A percentile compares a stretch with the other conserved stretches of the same genome.
These are phyloP conservation scores for Metarhizium anisopliae DNA, from an alignment of 2,329 filamentous ascomycete genomes.

Conservation along the genomic window DNA sequence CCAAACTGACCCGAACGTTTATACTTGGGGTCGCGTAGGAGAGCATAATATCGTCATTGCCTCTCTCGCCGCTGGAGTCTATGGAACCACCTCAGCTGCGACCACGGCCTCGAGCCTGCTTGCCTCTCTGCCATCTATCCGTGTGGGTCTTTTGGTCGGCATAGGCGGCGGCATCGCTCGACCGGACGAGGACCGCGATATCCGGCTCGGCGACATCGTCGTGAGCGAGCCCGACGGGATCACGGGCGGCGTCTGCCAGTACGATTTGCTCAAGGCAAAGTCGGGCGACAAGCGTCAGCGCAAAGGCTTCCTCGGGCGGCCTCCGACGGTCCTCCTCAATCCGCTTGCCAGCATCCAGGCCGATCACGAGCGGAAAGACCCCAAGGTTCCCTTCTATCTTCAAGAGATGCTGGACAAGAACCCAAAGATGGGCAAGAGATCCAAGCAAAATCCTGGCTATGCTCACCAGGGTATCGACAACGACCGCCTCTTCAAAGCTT, in stretches of 20 bases:
- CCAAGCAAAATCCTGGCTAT: no score
- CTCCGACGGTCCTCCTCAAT: slow-evolving; percentile 4
- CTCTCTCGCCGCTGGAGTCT: slow-evolving; percentile 7
- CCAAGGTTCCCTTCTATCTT: neutral
- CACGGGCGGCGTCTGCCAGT: slow-evolving; percentile 8
- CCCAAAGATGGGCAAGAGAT: no score
- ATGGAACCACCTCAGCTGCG: slow-evolving; percentile 7
- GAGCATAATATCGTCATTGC: slow-evolving; percentile 15
- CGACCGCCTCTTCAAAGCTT: no score
- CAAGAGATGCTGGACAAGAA: slow-evolving; percentile 6
- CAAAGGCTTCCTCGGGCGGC: neutral
- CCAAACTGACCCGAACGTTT: slow-evolving; percentile 10
- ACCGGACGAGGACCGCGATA: slow-evolving; percentile 5
- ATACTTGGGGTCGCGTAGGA: slow-evolving; percentile 12
- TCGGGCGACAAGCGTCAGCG: neutral
- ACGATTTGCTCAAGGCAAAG: slow-evolving; percentile 10
- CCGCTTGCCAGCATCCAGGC: slow-evolving; percentile 1
- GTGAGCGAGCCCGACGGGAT: slow-evolving; percentile 3
- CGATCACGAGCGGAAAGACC: neutral
- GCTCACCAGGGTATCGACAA: no score
- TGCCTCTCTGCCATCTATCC: slow-evolving; percentile 8
- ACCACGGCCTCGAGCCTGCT: slow-evolving; percentile 8
- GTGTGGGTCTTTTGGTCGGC: slow-evolving; percentile 9
- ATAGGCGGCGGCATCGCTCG: slow-evolving; percentile 10
- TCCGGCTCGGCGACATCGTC: slow-evolving; percentile 7